Evolutionary conservation across 2,329 filamentous ascomycete species (phyloP).

Genomic region (Purpureocillium takamizusanense): DNA sequence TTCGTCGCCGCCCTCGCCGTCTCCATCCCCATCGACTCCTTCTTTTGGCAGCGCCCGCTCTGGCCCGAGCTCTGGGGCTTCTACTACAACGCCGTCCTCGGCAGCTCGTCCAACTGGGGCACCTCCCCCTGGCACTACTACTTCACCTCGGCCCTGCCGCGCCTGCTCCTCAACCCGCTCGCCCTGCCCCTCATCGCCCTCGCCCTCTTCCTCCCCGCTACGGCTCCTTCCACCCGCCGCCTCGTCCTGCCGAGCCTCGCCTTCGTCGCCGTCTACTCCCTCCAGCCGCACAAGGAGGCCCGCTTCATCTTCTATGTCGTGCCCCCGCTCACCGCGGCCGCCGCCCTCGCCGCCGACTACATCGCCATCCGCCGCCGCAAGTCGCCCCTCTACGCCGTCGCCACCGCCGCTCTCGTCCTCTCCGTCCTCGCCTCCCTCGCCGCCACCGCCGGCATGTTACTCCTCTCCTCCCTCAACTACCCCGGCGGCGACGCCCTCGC

Average conservation of each 20-base stretch:
- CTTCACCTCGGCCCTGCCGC: conserved; percentile 70
- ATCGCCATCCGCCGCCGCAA: conserved; percentile 60
- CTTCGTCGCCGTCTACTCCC: conserved; percentile 73
- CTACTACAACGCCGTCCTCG: conserved; percentile 81
- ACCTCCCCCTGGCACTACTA: conserved; percentile 81
- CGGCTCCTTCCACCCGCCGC: conserved; percentile 30
- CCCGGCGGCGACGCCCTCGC: conserved; percentile 75
- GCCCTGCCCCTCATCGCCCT: conserved; percentile 46
- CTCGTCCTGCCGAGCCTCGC: conserved; percentile 57
- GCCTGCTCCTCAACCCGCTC: conserved; percentile 74
- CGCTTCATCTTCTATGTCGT: conserved; percentile 88
- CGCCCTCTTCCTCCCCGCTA: conserved; percentile 39
- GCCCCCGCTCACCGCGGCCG: conserved; percentile 69
- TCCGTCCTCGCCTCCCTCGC: conserved; percentile 54
- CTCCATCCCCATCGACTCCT: conserved; percentile 75
- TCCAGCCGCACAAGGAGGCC: conserved; percentile 92
- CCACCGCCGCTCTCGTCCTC: conserved; percentile 44
- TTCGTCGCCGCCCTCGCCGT: conserved; percentile 56
- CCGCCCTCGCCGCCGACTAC: conserved; percentile 64
- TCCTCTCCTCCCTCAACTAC: conserved; percentile 83
- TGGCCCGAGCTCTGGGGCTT: conserved; percentile 92
- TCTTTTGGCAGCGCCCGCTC: conserved; percentile 80
- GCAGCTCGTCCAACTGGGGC: conserved; percentile 81
- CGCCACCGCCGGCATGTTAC: conserved; percentile 58
- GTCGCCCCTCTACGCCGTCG: conserved; percentile 42